Conservation (phyloP, 164 flowering plant genomes). For the Chimonanthus praecox region DNA sequence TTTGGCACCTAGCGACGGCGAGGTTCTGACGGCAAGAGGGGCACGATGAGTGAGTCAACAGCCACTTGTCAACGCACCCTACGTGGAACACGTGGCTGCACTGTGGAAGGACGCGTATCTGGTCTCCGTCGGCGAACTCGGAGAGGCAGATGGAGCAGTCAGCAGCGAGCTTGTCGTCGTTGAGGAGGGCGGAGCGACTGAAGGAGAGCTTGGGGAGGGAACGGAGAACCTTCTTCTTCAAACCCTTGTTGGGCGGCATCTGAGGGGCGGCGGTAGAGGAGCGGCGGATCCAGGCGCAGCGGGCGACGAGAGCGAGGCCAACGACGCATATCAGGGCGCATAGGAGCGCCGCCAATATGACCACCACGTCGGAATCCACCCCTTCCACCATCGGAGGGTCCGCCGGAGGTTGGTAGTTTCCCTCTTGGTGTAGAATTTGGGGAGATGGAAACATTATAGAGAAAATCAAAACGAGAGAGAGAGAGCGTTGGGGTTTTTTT, state of each 20-base stretch:
- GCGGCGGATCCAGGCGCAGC: constrained; percentile 87
- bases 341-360: constrained; percentile 78
- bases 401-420: background rate
- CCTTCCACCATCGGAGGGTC: constrained; percentile 14
- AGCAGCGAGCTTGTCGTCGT: constrained; percentile 19
- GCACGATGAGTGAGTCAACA: constrained; percentile 74
- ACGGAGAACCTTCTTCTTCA: constrained; percentile 72
- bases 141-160: constrained; percentile 88
- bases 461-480: too few relatives aligned
- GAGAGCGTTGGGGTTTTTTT: too few relatives aligned
- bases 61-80: constrained; percentile 78
- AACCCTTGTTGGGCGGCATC: constrained; percentile 55
- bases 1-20: constrained; percentile 45
- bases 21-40: constrained; percentile 79
- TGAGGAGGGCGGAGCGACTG: constrained; percentile 22
- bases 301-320: constrained; percentile 76
- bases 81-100: constrained; percentile 88
- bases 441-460: too few relatives aligned
- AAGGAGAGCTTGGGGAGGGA: constrained; percentile 54
- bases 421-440: too few relatives aligned
- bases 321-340: constrained; percentile 92
- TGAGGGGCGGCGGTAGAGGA: constrained; percentile 19
- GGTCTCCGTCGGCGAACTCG: constrained; percentile 74
- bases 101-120: constrained; percentile 70
- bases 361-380: constrained; percentile 72